Percentiles rank a stretch among this genome's conserved stretches.
These are phyloP conservation scores for Gossypium schwendimanii DNA, from an alignment of 441 rosid genomes.

Conservation along the genomic window DNA sequence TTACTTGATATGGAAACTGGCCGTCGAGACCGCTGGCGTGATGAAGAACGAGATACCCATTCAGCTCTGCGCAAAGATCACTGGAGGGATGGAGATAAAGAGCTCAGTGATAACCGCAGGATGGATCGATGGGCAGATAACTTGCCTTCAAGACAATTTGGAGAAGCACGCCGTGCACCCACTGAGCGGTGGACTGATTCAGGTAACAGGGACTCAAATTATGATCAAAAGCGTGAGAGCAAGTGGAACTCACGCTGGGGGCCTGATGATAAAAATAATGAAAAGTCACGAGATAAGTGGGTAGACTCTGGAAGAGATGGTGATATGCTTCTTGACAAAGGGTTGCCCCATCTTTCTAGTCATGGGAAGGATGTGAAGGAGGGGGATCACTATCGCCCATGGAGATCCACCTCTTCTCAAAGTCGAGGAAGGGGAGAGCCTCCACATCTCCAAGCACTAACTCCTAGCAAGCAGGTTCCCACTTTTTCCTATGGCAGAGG, in stretches of 20 bases:
- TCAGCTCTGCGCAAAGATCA: slow-evolving; percentile 63
- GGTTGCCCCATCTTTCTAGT: slow-evolving; percentile 39
- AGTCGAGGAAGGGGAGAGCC: slow-evolving; percentile 75
- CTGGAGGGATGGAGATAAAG: slow-evolving; percentile 87
- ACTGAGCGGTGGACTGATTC: slow-evolving; percentile 78
- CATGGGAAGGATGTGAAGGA: slow-evolving; percentile 65
- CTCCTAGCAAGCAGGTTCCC: slow-evolving; percentile 60
- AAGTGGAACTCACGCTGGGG: slow-evolving; percentile 99
- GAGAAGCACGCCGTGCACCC: slow-evolving; percentile 67
- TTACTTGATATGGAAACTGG: slow-evolving; percentile 72
- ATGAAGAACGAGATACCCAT: slow-evolving; percentile 90
- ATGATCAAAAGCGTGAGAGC: slow-evolving; percentile 90
- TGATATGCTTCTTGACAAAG: slow-evolving; percentile 56
- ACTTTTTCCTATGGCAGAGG: slow-evolving; percentile 62
- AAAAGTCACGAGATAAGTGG: slow-evolving; percentile 53
- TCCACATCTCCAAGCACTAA: slow-evolving; percentile 45
- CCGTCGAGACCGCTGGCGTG: slow-evolving; percentile 91
- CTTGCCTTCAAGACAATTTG: slow-evolving; percentile 49
- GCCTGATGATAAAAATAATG: slow-evolving; percentile 68
- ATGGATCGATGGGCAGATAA: slow-evolving; percentile 77
- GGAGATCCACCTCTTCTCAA: slow-evolving; percentile 74
- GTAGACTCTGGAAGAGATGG: slow-evolving; percentile 66
- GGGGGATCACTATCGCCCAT: slow-evolving; percentile 66
- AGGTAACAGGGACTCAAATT: slow-evolving; percentile 55
- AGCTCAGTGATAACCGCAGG: slow-evolving; percentile 54